phyloP scores from a whole-genome alignment of 148 eudicot genomes.

The Camellia granthamiana region DNA sequence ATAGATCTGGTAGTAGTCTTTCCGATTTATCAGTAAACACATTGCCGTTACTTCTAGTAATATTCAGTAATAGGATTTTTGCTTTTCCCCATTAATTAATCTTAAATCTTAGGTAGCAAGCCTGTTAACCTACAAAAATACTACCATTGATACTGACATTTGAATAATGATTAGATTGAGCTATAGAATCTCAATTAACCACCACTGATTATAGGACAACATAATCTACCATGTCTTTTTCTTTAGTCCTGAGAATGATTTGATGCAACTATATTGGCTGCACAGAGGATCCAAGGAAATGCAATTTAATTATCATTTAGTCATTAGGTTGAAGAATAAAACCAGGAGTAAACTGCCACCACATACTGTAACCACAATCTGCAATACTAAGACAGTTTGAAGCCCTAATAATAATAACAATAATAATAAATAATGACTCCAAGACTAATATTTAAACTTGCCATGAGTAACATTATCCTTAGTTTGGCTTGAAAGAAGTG shows the following conservation, averaged over 20 bases:
- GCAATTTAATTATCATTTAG: neutral
- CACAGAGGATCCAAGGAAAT: neutral
- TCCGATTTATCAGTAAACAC: neutral
- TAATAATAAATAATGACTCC: neutral
- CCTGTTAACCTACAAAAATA: neutral
- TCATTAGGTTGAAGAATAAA: neutral
- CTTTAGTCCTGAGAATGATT: neutral
- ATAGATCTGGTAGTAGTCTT: neutral
- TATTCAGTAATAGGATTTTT: neutral
- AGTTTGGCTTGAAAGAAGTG: slow-evolving; percentile 97
- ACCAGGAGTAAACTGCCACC: neutral
- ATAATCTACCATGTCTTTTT: neutral
- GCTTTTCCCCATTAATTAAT: neutral
- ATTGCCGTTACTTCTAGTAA: neutral
- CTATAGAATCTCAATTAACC: neutral
- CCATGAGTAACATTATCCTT: slow-evolving; percentile 95
- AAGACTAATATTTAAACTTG: slow-evolving; percentile 32
- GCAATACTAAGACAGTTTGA: neutral
- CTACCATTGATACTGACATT: neutral
- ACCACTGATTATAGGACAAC: too few species aligned
- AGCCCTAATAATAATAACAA: too few species aligned
- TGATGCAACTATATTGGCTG: neutral
- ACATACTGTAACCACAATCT: neutral
- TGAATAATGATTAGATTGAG: neutral
- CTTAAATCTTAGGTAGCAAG: neutral